phyloP scores from a whole-genome alignment of 140 eudicot species.

The Anethum foeniculum region DNA sequence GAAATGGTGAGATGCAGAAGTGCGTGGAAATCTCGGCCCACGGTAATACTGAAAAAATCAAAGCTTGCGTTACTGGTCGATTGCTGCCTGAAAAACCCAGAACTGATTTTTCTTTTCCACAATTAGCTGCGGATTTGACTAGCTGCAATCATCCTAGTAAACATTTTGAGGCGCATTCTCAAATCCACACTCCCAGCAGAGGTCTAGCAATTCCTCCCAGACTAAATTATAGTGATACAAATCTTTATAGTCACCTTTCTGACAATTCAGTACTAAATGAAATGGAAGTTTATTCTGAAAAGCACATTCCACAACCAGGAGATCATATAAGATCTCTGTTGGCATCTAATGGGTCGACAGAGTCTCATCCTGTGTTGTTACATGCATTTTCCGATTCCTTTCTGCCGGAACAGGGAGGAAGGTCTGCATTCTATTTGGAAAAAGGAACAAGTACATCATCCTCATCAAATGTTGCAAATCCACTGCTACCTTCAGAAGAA shows the following conservation, averaged over 20 bases:
- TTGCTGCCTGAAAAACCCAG: conserved; percentile 20
- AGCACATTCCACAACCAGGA: conserved; percentile 35
- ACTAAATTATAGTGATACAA: conserved; percentile 11
- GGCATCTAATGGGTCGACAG: conserved; percentile 28
- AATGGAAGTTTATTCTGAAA: conserved; percentile 41
- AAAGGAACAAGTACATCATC: conserved; percentile 47
- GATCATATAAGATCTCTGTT: conserved; percentile 24
- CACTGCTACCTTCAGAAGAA: conserved; percentile 17
- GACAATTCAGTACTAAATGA: conserved; percentile 36
- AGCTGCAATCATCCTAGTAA: conserved; percentile 6
- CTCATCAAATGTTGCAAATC: conserved; percentile 31
- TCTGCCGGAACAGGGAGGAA: conserved; percentile 64
- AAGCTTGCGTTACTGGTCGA: conserved; percentile 16
- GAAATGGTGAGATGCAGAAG: conserved; percentile 21
- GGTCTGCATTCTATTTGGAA: conserved; percentile 49
- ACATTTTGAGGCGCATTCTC: background rate
- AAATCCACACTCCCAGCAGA: conserved; percentile 4
- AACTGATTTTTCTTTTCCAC: conserved; percentile 10
- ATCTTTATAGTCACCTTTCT: conserved; percentile 17
- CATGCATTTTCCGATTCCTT: conserved; percentile 91
- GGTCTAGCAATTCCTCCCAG: conserved; percentile 14
- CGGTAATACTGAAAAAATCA: conserved; percentile 26
- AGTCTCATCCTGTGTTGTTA: conserved; percentile 49
- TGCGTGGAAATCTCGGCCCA: conserved; percentile 19
- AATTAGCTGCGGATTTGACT: conserved; percentile 5